phyloP scores from a whole-genome alignment of 2,329 filamentous ascomycete genomes.

The Aspergillus costaricaensis region DNA sequence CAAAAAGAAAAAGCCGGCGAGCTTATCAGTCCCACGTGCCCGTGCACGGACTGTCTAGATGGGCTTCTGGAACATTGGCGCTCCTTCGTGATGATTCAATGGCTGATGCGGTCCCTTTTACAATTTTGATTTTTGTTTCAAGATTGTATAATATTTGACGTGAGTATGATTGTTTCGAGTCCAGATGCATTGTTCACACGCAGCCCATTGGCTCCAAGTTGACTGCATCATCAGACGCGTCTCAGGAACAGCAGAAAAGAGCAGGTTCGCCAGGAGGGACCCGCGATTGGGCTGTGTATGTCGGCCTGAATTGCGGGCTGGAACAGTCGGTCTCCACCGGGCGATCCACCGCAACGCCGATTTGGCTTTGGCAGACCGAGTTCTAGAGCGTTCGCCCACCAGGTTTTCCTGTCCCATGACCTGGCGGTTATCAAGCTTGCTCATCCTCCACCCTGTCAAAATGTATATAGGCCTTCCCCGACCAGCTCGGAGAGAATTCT shows the following conservation, averaged over 20 bases:
- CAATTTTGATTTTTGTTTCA: background rate
- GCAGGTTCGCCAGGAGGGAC: background rate
- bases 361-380: conserved; percentile 1
- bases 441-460: background rate
- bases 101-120: background rate
- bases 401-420: conserved; percentile 8
- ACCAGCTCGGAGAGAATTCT: background rate
- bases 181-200: too few relatives aligned
- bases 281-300: conserved; percentile 9
- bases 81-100: background rate
- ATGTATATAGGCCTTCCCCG: conserved; percentile 3
- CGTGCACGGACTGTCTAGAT: background rate
- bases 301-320: conserved; percentile 8
- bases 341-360: background rate
- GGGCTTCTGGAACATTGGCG: background rate
- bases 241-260: background rate
- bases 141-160: background rate
- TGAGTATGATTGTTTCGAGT: too few relatives aligned
- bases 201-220: too few relatives aligned
- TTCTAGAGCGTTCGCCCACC: conserved; percentile 7
- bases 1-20: background rate
- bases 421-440: background rate
- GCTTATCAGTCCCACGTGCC: conserved; percentile 9
- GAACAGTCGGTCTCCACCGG: conserved; percentile 4
- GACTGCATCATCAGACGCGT: background rate